phyloP scores from a whole-genome alignment of 306 rosid species.

The Albizia julibrissin region DNA sequence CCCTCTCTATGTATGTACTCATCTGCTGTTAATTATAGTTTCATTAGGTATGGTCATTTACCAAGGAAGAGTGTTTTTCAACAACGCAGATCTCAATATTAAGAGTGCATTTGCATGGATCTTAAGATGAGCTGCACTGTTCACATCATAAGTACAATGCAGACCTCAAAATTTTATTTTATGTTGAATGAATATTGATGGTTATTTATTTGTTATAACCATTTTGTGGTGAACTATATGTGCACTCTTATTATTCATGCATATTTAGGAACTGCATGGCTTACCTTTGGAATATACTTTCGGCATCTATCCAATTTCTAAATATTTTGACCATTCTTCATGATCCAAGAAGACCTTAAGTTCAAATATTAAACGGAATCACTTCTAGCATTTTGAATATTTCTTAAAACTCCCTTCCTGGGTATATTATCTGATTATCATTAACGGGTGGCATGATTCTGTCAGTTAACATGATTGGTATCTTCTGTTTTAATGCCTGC shows the following conservation, averaged over 20 bases:
- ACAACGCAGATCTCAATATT: neutral
- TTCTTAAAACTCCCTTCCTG: neutral
- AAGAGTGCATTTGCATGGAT: neutral
- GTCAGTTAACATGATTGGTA: conserved; percentile 17
- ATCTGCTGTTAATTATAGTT: conserved; percentile 23
- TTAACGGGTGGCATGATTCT: neutral
- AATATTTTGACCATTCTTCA: neutral
- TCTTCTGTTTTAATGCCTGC: conserved; percentile 1
- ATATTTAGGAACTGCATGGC: neutral
- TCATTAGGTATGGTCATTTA: neutral
- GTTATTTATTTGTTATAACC: neutral
- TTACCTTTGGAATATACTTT: neutral
- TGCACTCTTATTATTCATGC: neutral
- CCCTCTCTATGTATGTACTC: conserved; percentile 80
- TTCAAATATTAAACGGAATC: neutral
- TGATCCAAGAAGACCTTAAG: neutral
- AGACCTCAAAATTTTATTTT: neutral
- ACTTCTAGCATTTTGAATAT: neutral
- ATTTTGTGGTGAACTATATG: neutral
- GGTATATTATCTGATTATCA: neutral
- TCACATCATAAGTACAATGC: neutral
- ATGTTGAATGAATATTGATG: neutral
- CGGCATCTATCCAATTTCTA: neutral
- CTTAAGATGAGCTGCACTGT: neutral
- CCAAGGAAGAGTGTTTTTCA: neutral